A percentile compares a stretch with the other conserved stretches of the same genome.
Conservation (phyloP, 148 eudicot species). For the Camellia japonica region DNA sequence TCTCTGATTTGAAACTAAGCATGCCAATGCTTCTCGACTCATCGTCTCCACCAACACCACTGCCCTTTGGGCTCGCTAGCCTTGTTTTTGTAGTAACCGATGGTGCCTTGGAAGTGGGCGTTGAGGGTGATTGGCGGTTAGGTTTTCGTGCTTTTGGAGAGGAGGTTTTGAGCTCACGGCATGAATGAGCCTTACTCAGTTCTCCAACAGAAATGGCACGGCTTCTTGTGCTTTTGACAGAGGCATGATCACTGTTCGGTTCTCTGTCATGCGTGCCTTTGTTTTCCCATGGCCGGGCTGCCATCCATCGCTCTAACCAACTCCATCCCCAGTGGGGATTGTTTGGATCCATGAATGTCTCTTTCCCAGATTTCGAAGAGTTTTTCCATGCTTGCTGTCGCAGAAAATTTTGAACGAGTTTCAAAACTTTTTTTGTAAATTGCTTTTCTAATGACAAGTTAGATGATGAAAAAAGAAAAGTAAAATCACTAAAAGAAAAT, state of each 20-base stretch:
- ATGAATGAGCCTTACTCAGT: constrained; percentile 33
- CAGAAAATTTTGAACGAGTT: constrained; percentile 3
- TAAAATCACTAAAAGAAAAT: too few species aligned
- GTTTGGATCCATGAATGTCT: constrained; percentile 74
- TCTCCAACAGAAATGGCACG: constrained; percentile 44
- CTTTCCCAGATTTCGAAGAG: constrained; percentile 45
- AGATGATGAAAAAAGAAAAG: too few species aligned
- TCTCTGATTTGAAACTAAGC: constrained; percentile 50
- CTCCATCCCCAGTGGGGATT: constrained; percentile 99
- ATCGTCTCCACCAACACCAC: constrained; percentile 34
- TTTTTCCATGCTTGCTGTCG: constrained; percentile 63
- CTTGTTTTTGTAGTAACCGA: constrained; percentile 29
- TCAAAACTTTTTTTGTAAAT: background rate
- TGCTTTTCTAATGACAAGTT: too few species aligned
- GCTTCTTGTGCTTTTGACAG: constrained; percentile 39
- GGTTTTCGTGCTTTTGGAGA: constrained; percentile 42
- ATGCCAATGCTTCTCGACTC: constrained; percentile 41
- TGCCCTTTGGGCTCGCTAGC: constrained; percentile 42
- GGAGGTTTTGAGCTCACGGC: constrained; percentile 15
- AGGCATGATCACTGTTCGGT: constrained; percentile 35
- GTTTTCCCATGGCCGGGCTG: constrained; percentile 81
- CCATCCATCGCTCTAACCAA: constrained; percentile 97
- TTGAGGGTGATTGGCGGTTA: constrained; percentile 55
- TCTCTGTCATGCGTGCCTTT: constrained; percentile 39
- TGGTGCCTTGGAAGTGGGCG: constrained; percentile 33